phyloP scores from a whole-genome alignment of 1,284 basidiomycete genomes.

The Cryptococcus deneoformans region DNA sequence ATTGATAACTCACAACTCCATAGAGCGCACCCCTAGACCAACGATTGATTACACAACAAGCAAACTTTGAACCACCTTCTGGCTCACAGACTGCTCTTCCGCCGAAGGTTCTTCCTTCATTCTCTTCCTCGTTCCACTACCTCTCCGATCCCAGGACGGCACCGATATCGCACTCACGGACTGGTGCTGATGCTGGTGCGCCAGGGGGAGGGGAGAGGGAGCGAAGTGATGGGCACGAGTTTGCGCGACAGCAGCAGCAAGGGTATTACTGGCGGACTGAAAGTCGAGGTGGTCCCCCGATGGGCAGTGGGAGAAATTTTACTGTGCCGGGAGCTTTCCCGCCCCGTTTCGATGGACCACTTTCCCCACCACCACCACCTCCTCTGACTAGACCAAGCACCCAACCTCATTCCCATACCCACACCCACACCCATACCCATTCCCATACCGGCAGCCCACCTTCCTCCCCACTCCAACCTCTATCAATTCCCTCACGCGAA shows the following conservation, averaged over 20 bases:
- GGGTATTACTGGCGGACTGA: not conserved
- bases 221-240: conserved; percentile 25
- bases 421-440: not conserved
- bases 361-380: not conserved
- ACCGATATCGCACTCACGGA: conserved; percentile 18
- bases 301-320: conserved; percentile 28
- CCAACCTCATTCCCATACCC: not conserved
- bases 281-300: not conserved
- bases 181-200: too few relatives aligned
- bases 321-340: conserved; percentile 15
- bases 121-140: conserved; percentile 9
- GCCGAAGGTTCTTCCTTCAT: conserved; percentile 33
- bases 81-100: conserved; percentile 39
- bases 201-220: not conserved
- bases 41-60: conserved; percentile 37
- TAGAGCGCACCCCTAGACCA: conserved; percentile 45
- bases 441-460: not conserved
- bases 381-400: too few relatives aligned
- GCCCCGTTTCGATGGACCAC: not conserved
- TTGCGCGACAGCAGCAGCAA: conserved; percentile 29
- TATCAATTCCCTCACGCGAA: conserved; percentile 15
- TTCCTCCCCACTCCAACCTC: not conserved
- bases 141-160: conserved; percentile 30
- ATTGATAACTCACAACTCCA: too few relatives aligned
- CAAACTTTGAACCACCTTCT: conserved; percentile 35